Evolutionary conservation across 306 rosid genomes (phyloP).

Genomic region (Gastrolobium villosum): DNA sequence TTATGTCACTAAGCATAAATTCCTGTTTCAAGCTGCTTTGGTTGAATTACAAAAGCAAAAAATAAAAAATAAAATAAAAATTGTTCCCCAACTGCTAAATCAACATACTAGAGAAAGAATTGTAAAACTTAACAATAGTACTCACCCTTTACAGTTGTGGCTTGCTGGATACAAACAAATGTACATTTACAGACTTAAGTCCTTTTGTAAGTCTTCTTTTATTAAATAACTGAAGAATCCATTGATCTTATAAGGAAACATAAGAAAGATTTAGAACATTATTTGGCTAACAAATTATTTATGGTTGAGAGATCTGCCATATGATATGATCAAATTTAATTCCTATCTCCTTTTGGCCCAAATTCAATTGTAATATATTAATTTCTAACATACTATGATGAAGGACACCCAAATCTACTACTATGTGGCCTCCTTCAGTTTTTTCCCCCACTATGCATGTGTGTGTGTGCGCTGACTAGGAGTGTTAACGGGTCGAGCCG

Average conservation of each 20-base stretch:
- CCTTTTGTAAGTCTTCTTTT: background rate
- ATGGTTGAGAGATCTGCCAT: background rate
- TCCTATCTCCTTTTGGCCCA: background rate
- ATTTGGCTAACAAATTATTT: background rate
- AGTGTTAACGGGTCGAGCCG: too few species aligned
- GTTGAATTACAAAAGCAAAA: background rate
- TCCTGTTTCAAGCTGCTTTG: constrained; percentile 2
- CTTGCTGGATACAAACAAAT: background rate
- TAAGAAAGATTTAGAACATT: background rate
- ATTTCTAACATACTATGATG: background rate
- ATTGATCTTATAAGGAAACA: too few species aligned
- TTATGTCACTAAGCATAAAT: constrained; percentile 21
- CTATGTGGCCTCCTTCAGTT: background rate
- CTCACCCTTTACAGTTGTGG: background rate
- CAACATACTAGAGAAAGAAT: background rate
- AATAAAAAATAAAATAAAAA: too few species aligned
- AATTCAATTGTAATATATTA: background rate
- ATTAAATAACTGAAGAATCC: constrained; percentile 5
- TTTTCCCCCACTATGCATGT: too few species aligned
- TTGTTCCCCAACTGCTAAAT: background rate
- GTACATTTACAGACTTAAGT: background rate
- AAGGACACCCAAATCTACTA: background rate
- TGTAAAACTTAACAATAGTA: background rate
- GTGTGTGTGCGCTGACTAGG: too few species aligned
- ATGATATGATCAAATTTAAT: constrained; percentile 13